A percentile compares a stretch with the other conserved stretches of the same genome.
Conservation (phyloP, 805 yeast genomes). For the Kregervanrija delftensis region DNA sequence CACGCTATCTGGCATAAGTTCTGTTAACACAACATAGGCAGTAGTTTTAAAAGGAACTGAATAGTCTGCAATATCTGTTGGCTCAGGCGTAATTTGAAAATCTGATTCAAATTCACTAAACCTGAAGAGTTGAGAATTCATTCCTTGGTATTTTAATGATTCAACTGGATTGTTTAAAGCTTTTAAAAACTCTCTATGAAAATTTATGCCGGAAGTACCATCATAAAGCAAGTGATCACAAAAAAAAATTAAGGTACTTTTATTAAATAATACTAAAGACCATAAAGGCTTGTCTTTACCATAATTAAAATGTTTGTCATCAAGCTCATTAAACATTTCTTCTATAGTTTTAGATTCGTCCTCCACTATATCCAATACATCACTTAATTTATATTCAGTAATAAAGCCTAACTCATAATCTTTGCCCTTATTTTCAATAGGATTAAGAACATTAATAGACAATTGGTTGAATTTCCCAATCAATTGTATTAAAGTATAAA, state of each 20-base stretch:
- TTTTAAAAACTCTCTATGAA: conserved; percentile 22
- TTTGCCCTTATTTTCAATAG: too few species aligned
- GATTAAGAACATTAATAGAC: too few species aligned
- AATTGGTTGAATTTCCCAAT: too few species aligned
- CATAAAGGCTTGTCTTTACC: conserved; percentile 13
- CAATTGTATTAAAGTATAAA: conserved; percentile 1
- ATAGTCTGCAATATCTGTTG: conserved; percentile 9
- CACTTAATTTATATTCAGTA: conserved; percentile 5
- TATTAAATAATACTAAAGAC: conserved; percentile 11
- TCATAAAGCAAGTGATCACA: conserved; percentile 30
- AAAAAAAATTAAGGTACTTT: conserved; percentile 13
- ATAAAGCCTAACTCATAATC: conserved; percentile 3
- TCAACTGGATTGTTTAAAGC: neutral
- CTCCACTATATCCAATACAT: conserved; percentile 7
- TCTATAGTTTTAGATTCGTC: conserved; percentile 1
- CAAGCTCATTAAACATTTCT: conserved; percentile 5
- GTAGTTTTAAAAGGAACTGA: conserved; percentile 7
- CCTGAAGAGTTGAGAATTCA: too few species aligned
- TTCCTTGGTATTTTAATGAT: too few species aligned
- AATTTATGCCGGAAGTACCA: conserved; percentile 26
- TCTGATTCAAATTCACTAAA: neutral
- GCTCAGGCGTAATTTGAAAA: conserved; percentile 8
- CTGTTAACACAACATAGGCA: conserved; percentile 5
- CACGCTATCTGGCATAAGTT: conserved; percentile 4
- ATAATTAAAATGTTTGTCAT: conserved; percentile 6